Conservation (phyloP, 2,329 filamentous ascomycete species). For the Sporothrix curviconia region DNA sequence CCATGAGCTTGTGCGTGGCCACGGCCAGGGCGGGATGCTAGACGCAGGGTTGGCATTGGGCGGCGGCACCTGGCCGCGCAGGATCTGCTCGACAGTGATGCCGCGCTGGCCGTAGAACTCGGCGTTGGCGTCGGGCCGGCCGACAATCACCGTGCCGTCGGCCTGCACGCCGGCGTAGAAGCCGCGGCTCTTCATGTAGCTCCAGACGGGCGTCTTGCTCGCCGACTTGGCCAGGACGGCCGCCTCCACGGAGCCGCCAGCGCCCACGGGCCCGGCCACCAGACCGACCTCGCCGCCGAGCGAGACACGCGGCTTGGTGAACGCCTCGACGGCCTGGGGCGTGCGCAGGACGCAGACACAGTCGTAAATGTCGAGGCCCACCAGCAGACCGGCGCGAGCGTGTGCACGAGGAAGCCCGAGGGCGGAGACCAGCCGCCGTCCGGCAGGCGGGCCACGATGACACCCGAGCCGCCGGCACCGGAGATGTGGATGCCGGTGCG, state of each 20-base stretch:
- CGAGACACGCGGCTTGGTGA: conserved; percentile 67
- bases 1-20: conserved; percentile 21
- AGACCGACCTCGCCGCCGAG: conserved; percentile 74
- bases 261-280: conserved; percentile 61
- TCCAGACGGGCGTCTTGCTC: conserved; percentile 40
- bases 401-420: conserved; percentile 75
- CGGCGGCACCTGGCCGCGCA: conserved; percentile 36
- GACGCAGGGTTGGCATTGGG: too few relatives aligned
- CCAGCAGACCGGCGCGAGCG: conserved; percentile 69
- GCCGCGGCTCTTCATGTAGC: conserved; percentile 81
- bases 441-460: conserved; percentile 48
- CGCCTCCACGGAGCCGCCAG: conserved; percentile 66
- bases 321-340: conserved; percentile 66
- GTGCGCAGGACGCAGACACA: conserved; percentile 84
- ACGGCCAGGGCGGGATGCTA: too few relatives aligned
- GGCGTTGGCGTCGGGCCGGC: conserved; percentile 79
- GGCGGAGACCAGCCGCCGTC: conserved; percentile 69
- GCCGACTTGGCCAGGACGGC: conserved; percentile 22
- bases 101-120: conserved; percentile 70
- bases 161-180: conserved; percentile 83
- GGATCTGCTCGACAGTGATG: conserved; percentile 41
- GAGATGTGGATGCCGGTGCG: conserved; percentile 51
- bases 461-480: conserved; percentile 53
- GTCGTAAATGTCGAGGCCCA: conserved; percentile 82
- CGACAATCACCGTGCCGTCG: conserved; percentile 79